phyloP scores from a whole-genome alignment of 2,329 filamentous ascomycete species.

The Ophiostoma australiae region DNA sequence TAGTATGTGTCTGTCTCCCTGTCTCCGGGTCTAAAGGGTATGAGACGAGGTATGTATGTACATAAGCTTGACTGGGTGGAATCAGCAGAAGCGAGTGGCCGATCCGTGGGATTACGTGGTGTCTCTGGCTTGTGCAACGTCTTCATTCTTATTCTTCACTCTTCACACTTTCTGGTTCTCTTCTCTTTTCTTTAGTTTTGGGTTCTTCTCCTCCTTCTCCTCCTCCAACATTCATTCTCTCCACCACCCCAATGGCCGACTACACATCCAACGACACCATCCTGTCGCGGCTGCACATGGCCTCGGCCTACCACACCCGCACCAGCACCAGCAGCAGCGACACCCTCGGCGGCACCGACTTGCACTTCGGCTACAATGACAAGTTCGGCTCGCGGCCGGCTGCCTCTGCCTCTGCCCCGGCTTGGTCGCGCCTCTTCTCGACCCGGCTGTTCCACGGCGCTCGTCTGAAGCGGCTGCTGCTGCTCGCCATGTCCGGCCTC shows the following conservation, averaged over 20 bases:
- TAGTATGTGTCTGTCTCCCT: background rate
- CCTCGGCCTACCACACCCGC: background rate
- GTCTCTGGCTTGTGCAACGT: too few relatives aligned
- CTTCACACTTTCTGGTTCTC: background rate
- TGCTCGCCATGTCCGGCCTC: background rate
- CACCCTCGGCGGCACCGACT: background rate
- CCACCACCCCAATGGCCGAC: background rate
- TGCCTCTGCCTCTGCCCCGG: too few relatives aligned
- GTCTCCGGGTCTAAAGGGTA: background rate
- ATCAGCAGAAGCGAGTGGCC: background rate
- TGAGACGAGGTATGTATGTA: background rate
- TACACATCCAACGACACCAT: slow-evolving; percentile 15
- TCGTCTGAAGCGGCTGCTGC: background rate
- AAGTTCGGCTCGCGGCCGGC: background rate
- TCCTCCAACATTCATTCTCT: background rate
- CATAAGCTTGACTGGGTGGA: too few relatives aligned
- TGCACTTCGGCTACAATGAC: background rate
- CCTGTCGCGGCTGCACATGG: slow-evolving; percentile 1
- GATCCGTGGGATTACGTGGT: background rate
- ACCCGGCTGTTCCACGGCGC: background rate
- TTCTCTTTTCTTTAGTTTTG: too few relatives aligned
- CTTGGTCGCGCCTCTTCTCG: background rate
- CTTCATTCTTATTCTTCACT: background rate
- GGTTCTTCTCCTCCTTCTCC: background rate
- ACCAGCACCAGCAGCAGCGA: background rate